Base-by-base conservation (phyloP, 805 yeast genomes). In the Saturnispora zaruensis region DNA sequence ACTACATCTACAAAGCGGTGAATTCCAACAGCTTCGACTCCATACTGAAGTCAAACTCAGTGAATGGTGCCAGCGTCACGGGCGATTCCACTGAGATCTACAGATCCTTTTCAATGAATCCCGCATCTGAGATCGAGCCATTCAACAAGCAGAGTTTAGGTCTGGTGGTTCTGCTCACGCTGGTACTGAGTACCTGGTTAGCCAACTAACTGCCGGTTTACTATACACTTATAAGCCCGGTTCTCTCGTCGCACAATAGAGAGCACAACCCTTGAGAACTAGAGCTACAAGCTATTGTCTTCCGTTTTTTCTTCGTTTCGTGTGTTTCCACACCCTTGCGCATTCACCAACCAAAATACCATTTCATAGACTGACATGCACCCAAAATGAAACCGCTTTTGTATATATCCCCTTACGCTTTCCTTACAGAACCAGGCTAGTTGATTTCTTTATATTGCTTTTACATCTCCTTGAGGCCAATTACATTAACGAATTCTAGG, bases 91-190 rank as follows among this genome's bases (percentile, higher is more conserved):
- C 42, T 6, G 9, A n/a, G 6, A 14, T 45, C 14, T 37, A 20
- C 28, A 28, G 9, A 18, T 13, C 34, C 4, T 45, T 45, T 38
- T 45, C 43, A 18, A 45, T 45, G 48, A 45, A 45, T 18, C 48
- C 48, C 14, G 6, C 23, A 11, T 26, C 16, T 28, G 42, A 45
- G 20, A 37, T 37, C 16, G 43, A 45, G 16, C 43, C 48, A 4
- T 45, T 45, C 16, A 45, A 45, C 13, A 37, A 16, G 9, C 28
- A 16, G n/a, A 45, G 48, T 38, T 21, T 45, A 24, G 18, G 21
- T 4, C 38, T 45, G 14, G 48, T 30, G 13, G 20, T 21, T 14
- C n/a, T 28, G 14, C 18, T 45, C n/a, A 37, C 38, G 9, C 9
- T 40, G 6, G 16, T 45, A n/a, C 38, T 45, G 7, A 37, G 34